phyloP scores from a whole-genome alignment of 1,139 yeast genomes.

The Spencermartinsiella ligniputridi region DNA sequence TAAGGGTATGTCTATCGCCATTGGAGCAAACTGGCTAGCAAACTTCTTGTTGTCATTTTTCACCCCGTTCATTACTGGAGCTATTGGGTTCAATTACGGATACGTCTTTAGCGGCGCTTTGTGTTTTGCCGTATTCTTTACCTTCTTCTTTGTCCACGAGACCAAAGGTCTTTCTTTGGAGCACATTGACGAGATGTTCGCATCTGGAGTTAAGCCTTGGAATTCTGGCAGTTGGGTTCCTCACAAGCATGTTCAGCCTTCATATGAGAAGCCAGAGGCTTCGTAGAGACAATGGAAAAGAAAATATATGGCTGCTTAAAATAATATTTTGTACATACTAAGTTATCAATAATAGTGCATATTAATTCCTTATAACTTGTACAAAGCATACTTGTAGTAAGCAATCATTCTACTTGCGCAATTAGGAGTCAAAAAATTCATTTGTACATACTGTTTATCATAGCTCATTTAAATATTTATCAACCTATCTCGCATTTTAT shows the following conservation, averaged over 20 bases:
- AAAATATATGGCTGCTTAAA: too few relatives aligned
- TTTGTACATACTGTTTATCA: too few relatives aligned
- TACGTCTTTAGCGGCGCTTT: constrained; percentile 70
- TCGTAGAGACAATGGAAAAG: constrained; percentile 1
- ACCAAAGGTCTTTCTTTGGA: constrained; percentile 73
- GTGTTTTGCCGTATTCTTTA: constrained; percentile 53
- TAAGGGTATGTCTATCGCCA: constrained; percentile 66
- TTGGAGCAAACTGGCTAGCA: constrained; percentile 74
- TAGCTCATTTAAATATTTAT: too few relatives aligned
- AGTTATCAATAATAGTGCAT: not conserved
- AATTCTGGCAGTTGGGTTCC: constrained; percentile 23
- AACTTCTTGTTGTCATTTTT: constrained; percentile 59
- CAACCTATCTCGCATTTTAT: too few relatives aligned
- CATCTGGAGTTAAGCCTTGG: constrained; percentile 31
- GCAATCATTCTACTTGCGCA: too few relatives aligned
- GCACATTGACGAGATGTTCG: constrained; percentile 45
- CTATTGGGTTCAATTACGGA: constrained; percentile 59
- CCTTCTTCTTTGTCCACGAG: constrained; percentile 64
- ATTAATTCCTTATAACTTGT: too few relatives aligned
- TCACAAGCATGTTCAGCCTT: constrained; percentile 8
- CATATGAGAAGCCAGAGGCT: not conserved
- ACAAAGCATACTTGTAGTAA: too few relatives aligned
- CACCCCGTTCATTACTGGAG: constrained; percentile 43
- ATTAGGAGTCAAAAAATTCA: too few relatives aligned
- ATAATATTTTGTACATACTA: not conserved